phyloP scores from a whole-genome alignment of 257 asterid species.

The Przewalskia tangutica region DNA sequence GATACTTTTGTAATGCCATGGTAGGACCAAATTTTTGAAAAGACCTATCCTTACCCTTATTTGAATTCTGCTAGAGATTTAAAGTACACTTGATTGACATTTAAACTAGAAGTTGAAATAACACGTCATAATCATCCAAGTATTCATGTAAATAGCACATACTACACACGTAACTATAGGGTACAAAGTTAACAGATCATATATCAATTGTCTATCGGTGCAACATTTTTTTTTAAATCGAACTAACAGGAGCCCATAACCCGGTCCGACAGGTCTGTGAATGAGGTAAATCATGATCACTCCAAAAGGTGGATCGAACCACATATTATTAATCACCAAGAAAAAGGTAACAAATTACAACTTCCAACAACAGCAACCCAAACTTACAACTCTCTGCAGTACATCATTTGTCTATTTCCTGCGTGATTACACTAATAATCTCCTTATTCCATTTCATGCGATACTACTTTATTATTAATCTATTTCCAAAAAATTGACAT shows the following conservation, averaged over 20 bases:
- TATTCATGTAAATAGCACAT: not conserved
- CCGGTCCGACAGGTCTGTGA: too few relatives aligned
- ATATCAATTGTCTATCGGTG: not conserved
- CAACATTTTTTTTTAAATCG: not conserved
- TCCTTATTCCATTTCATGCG: too few relatives aligned
- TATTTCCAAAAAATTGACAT: not conserved
- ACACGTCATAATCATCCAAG: not conserved
- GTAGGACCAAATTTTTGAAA: not conserved
- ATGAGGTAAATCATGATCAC: too few relatives aligned
- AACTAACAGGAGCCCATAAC: too few relatives aligned
- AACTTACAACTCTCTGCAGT: too few relatives aligned
- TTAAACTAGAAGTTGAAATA: not conserved
- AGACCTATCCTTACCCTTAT: not conserved
- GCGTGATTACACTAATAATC: not conserved
- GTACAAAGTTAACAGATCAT: not conserved
- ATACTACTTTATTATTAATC: not conserved
- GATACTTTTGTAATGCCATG: not conserved
- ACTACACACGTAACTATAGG: too few relatives aligned
- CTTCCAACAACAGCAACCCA: too few relatives aligned
- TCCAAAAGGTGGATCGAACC: too few relatives aligned
- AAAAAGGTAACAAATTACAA: too few relatives aligned
- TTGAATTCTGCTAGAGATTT: not conserved
- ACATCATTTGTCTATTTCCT: not conserved
- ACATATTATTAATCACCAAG: too few relatives aligned
- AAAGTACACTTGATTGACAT: not conserved